Base-by-base conservation (phyloP, 805 yeast genomes). In the Kuraishia floccosa region DNA sequence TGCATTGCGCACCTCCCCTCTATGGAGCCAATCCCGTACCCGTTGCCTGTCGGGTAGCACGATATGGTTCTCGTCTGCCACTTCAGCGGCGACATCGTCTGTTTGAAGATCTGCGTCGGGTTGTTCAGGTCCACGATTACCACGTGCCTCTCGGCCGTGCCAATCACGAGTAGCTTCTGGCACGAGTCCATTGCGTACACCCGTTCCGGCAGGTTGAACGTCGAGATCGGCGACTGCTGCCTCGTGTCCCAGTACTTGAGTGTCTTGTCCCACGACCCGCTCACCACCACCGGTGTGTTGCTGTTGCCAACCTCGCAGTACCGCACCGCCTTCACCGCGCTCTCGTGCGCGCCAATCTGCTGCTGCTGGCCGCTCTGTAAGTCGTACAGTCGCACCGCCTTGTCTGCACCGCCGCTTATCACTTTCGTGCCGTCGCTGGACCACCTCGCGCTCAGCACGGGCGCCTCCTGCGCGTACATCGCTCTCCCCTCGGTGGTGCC, bases 191-290 rank as follows among this genome's bases (percentile, higher is more conserved):
- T 80, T 9, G 86, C 62, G 57, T 86, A 89, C 0, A 84, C 95
- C 32, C 95, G 64, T 42, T 91, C 97, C 0, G 97, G 95, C 51
- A 91, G 60, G 45, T 71, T 70, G 25, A 91, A 59, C 3, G 94
- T 81, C 13, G 86, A 71, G 14, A 89, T 68, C 12, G 97, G 91
- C 43, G 72, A 77, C 27, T 78, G 81, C 41, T 76, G 76, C 48
- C 96, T 76, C 58, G 82, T 65, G 56, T 91, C 97, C 98, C 98
- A 89, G 56, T 91, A 91, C 50, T 73, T 76, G 39, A 91, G 58
- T 1, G 96, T 85, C 57, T 85, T 86, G 56, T 91, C 98, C 96
- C 96, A 91, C 5, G 96, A 84, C 6, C 94, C 96, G 27, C 87
- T 73, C 3, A 86, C 96, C 17, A 89, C 73, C 40, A 83, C 83